Conservation (phyloP, 768 basidiomycete genomes). For the Mycena amicta region DNA sequence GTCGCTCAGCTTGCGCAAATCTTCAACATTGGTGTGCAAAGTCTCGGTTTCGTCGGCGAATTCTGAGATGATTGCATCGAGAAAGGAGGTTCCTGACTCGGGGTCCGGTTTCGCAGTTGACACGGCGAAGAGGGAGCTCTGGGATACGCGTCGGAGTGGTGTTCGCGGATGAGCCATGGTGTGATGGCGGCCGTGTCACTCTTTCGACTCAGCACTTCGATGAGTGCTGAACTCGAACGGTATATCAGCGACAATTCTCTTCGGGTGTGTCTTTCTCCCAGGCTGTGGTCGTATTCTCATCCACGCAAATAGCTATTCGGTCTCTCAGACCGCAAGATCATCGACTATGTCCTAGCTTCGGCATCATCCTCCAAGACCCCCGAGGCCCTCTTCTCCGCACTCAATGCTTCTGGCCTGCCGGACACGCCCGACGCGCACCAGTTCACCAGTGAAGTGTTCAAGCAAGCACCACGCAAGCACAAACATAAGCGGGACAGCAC, state of each 20-base stretch:
- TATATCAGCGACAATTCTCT: slow-evolving; percentile 82
- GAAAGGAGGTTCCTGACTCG: slow-evolving; percentile 81
- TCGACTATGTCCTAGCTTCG: slow-evolving; percentile 88
- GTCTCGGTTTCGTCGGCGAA: slow-evolving; percentile 87
- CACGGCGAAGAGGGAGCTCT: slow-evolving; percentile 85
- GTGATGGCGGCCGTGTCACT: background rate
- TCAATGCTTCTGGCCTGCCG: slow-evolving; percentile 79
- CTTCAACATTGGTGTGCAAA: slow-evolving; percentile 74
- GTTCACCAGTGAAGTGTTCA: slow-evolving; percentile 79
- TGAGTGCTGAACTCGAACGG: slow-evolving; percentile 60
- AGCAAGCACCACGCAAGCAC: slow-evolving; percentile 74
- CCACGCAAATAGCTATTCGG: slow-evolving; percentile 68
- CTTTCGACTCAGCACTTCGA: background rate
- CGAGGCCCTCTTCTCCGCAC: slow-evolving; percentile 73
- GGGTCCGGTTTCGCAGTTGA: slow-evolving; percentile 81
- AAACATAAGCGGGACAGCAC: slow-evolving; percentile 64
- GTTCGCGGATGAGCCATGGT: slow-evolving; percentile 45
- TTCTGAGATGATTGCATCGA: slow-evolving; percentile 82
- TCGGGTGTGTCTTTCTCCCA: slow-evolving; percentile 46
- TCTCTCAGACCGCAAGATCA: slow-evolving; percentile 78
- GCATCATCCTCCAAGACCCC: slow-evolving; percentile 85
- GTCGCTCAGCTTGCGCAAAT: slow-evolving; percentile 69
- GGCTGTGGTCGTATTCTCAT: slow-evolving; percentile 5
- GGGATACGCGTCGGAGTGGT: slow-evolving; percentile 86
- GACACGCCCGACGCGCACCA: slow-evolving; percentile 77